phyloP scores from a whole-genome alignment of 2,329 filamentous ascomycete species.

The Teratosphaeria destructans region DNA sequence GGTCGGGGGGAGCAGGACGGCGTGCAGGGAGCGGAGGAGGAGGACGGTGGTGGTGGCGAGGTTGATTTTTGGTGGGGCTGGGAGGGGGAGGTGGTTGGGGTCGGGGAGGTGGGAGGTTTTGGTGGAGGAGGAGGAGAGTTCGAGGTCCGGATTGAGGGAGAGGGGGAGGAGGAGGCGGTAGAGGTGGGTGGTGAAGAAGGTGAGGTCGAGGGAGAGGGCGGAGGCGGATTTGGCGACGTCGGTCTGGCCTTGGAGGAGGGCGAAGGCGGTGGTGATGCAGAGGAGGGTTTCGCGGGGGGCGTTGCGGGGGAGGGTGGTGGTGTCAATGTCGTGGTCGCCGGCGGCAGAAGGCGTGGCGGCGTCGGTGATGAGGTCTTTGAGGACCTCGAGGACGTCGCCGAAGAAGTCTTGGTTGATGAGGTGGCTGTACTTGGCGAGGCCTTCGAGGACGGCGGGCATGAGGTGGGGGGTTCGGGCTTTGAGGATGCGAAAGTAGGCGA shows the following conservation, averaged over 20 bases:
- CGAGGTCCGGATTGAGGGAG: slow-evolving; percentile 73
- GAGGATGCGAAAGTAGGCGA: slow-evolving; percentile 86
- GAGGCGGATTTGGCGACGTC: slow-evolving; percentile 77
- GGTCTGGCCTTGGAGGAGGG: slow-evolving; percentile 78
- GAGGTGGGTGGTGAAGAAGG: slow-evolving; percentile 89
- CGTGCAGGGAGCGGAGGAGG: slow-evolving; percentile 74
- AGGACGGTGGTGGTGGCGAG: slow-evolving; percentile 90
- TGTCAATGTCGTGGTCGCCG: slow-evolving; percentile 31
- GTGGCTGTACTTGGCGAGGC: slow-evolving; percentile 84
- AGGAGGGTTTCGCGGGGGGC: slow-evolving; percentile 78
- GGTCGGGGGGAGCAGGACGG: slow-evolving; percentile 66
- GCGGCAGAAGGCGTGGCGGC: slow-evolving; percentile 42
- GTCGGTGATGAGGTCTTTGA: slow-evolving; percentile 82
- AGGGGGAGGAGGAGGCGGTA: slow-evolving; percentile 76
- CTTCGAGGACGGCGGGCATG: slow-evolving; percentile 95
- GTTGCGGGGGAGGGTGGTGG: slow-evolving; percentile 50
- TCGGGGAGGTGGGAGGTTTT: slow-evolving; percentile 56
- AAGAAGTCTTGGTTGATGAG: slow-evolving; percentile 99
- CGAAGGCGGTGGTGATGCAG: slow-evolving; percentile 91
- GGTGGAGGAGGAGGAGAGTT: slow-evolving; percentile 51
- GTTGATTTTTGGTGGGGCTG: slow-evolving; percentile 60
- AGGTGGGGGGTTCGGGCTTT: slow-evolving; percentile 71
- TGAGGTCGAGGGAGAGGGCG: slow-evolving; percentile 77
- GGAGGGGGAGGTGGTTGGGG: slow-evolving; percentile 46
- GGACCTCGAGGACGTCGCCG: slow-evolving; percentile 83